Evolutionary conservation across 2,329 filamentous ascomycete genomes (phyloP).

Genomic region (Botrytis pseudocinerea): DNA sequence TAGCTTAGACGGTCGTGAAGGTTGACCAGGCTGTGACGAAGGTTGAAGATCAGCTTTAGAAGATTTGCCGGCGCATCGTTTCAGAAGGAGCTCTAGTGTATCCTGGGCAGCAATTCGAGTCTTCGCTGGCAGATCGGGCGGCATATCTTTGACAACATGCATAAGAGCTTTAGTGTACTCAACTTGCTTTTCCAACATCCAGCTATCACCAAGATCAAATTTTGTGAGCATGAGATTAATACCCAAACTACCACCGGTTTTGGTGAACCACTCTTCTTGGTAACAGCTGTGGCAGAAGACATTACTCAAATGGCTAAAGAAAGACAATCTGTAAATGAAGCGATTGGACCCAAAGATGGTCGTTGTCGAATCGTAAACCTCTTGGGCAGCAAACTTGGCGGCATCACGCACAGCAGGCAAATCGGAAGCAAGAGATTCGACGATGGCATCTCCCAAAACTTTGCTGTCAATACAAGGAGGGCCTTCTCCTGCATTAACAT

Average conservation of each 20-base stretch:
- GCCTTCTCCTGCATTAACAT: constrained; percentile 83
- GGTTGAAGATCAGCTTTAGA: constrained; percentile 73
- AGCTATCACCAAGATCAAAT: constrained; percentile 78
- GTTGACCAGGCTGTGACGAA: constrained; percentile 53
- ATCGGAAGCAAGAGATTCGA: constrained; percentile 88
- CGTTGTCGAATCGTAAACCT: constrained; percentile 73
- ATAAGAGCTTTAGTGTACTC: constrained; percentile 90
- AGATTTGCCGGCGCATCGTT: constrained; percentile 74
- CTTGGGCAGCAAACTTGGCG: constrained; percentile 74
- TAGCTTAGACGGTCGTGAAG: constrained; percentile 64
- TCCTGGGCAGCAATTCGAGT: constrained; percentile 81
- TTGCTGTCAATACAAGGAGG: constrained; percentile 84
- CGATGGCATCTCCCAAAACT: constrained; percentile 83
- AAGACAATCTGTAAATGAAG: constrained; percentile 72
- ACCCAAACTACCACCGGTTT: constrained; percentile 86
- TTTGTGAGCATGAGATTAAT: constrained; percentile 87
- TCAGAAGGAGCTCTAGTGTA: constrained; percentile 77
- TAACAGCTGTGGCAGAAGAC: constrained; percentile 94
- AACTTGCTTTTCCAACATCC: constrained; percentile 78
- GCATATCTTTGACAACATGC: constrained; percentile 98
- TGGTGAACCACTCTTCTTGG: constrained; percentile 98
- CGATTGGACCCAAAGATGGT: constrained; percentile 76
- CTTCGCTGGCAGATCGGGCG: constrained; percentile 86
- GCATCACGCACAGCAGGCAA: constrained; percentile 76
- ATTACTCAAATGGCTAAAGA: constrained; percentile 81